These are phyloP conservation scores for Thoreauomyces humboldtii DNA, from an alignment of 192 early-diverging fungal genomes.

Conservation along the genomic window DNA sequence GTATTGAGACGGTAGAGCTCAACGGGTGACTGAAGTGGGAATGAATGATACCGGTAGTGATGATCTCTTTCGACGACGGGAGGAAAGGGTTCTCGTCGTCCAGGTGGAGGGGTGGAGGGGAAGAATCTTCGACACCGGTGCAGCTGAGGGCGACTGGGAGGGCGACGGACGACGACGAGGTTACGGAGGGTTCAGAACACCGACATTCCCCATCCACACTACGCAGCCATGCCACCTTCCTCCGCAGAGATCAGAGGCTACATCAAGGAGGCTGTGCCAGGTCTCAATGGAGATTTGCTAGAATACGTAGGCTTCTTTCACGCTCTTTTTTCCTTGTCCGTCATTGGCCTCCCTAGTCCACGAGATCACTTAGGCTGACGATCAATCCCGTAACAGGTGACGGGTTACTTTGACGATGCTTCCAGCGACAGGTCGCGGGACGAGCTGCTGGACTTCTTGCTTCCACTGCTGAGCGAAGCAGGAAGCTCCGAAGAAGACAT, in stretches of 20 bases:
- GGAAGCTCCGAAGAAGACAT: slow-evolving; percentile 49
- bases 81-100: too few species aligned
- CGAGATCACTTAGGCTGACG: neutral
- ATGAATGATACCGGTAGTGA: too few species aligned
- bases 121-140: too few species aligned
- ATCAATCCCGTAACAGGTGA: too few species aligned
- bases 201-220: too few species aligned
- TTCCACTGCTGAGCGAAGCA: slow-evolving; percentile 42
- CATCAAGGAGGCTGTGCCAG: slow-evolving; percentile 19
- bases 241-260: slow-evolving; percentile 10
- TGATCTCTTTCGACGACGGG: too few species aligned
- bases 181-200: too few species aligned
- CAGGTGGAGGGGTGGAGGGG: too few species aligned
- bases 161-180: too few species aligned
- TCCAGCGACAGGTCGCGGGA: slow-evolving; percentile 41
- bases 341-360: neutral
- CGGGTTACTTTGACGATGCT: slow-evolving; percentile 45
- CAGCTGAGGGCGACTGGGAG: too few species aligned
- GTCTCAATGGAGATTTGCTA: slow-evolving; percentile 25
- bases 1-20: too few species aligned
- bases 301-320: slow-evolving; percentile 21
- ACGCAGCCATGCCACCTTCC: slow-evolving; percentile 2
- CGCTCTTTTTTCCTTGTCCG: neutral
- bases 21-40: too few species aligned
- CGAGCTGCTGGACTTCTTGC: slow-evolving; percentile 47